Base-by-base conservation (phyloP, 257 asterid species). In the Rauvolfia tetraphylla region DNA sequence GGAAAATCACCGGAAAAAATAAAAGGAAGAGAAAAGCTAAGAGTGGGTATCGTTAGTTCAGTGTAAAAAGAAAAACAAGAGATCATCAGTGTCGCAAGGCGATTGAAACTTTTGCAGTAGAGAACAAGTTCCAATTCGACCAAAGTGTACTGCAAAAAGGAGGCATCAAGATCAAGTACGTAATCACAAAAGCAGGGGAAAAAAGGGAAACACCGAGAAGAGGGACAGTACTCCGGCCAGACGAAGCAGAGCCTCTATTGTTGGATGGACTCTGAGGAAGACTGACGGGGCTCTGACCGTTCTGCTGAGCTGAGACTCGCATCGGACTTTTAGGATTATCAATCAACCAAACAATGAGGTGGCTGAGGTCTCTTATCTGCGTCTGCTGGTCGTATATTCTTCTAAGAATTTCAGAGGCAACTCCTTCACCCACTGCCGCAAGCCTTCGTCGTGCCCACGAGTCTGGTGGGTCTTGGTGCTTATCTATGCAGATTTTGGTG, bases 381-480 rank as follows among this genome's bases (percentile, higher is more conserved):
- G 3, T 25, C 13, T 54, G 15, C 2, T 48, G 36, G 25, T 59
- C 46, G 66, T 71, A 34, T 10, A 78, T 63, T 27, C 9, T 78
- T 0, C 51, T 13, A 18, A 78, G 67, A 12, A 78, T 42, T 7
- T n/a, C n/a, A 33, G 14, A 11, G 14, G 81, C 81, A 27, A 29
- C 72, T 23, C 10, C 44, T 72, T 78, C 81, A 22, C 73, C 81
- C 8, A 23, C 76, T 1, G 22, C 73, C 1, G 77, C 72, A 3
- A 78, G 81, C 77, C 7, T 46, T 46, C 8, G 44, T 13, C 57
- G 29, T 22, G 57, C 67, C 8, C 1, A 11, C 4, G 39, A 12
- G 1, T 20, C 13, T 9, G 81, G 81, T 10, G 67, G 72, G 7
- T 48, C 65, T 10, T 46, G 65, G 12, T 36, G 9, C 46, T 12